These are phyloP conservation scores for Amauroascus verrucosus DNA, from an alignment of 2,329 filamentous ascomycete genomes.

Conservation along the genomic window DNA sequence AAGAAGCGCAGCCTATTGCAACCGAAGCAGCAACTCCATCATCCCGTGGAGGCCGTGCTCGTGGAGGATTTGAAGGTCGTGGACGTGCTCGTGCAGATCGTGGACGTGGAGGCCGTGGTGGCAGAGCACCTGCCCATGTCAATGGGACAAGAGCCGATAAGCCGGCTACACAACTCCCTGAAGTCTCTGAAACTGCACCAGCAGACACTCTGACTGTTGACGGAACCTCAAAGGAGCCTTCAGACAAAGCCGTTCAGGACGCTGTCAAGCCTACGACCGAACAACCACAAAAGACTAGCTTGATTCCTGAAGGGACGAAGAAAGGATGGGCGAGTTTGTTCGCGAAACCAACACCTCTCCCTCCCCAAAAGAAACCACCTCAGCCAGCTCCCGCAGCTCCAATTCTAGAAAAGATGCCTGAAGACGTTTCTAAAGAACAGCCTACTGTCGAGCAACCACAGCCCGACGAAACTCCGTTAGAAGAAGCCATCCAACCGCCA, in stretches of 20 bases:
- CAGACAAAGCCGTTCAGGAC: conserved; percentile 20
- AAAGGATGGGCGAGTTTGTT: conserved; percentile 64
- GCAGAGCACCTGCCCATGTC: conserved; percentile 33
- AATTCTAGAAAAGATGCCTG: conserved; percentile 12
- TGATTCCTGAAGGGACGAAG: conserved; percentile 33
- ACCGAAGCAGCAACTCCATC: conserved; percentile 28
- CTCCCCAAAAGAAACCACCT: conserved; percentile 43
- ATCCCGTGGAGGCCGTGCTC: conserved; percentile 36
- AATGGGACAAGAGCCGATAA: conserved; percentile 36
- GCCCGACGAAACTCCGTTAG: conserved; percentile 20
- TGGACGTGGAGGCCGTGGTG: conserved; percentile 39
- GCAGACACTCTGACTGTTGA: conserved; percentile 17
- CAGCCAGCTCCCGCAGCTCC: conserved; percentile 25
- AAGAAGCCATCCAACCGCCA: conserved; percentile 31
- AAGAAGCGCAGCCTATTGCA: conserved; percentile 32
- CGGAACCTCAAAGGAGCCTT: conserved; percentile 19
- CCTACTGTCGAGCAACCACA: conserved; percentile 12
- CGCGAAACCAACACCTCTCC: conserved; percentile 50
- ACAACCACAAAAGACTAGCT: conserved; percentile 25
- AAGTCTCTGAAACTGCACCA: conserved; percentile 4
- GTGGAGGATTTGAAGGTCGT: conserved; percentile 39
- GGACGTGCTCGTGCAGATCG: conserved; percentile 40
- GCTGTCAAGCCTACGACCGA: conserved; percentile 17
- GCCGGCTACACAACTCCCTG: conserved; percentile 18
- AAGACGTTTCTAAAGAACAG: conserved; percentile 17